These are phyloP conservation scores for Apiospora saccharicola DNA, from an alignment of 2,329 filamentous ascomycete genomes.

Conservation along the genomic window DNA sequence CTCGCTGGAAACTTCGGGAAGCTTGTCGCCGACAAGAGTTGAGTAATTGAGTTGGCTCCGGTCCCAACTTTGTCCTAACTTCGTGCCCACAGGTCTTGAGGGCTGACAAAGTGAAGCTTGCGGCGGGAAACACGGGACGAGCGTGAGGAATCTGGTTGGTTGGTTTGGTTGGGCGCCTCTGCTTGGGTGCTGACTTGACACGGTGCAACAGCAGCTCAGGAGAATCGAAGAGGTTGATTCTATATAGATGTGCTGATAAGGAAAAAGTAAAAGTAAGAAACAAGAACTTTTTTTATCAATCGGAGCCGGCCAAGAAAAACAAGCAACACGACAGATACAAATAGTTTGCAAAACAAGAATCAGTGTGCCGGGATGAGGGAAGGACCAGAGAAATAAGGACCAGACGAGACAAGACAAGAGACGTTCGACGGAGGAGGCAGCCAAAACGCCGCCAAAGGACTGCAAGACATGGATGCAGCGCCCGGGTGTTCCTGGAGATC, in stretches of 20 bases:
- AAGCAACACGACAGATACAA: conserved; percentile 3
- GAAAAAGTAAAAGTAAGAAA: neutral
- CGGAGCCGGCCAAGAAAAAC: conserved; percentile 1
- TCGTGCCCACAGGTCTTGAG: neutral
- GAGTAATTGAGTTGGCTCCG: neutral
- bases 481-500: conserved; percentile 22
- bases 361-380: neutral
- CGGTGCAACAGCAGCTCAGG: neutral
- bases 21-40: neutral
- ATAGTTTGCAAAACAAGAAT: conserved; percentile 8
- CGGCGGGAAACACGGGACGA: neutral
- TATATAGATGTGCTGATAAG: neutral
- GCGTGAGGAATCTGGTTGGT: neutral
- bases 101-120: neutral
- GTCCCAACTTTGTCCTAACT: neutral
- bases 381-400: neutral
- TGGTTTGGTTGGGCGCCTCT: neutral
- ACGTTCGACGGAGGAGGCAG: neutral
- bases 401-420: neutral
- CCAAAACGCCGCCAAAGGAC: neutral
- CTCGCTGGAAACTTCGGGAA: neutral
- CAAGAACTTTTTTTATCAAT: neutral
- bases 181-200: neutral
- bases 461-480: conserved; percentile 5
- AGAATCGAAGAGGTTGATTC: neutral